Evolutionary conservation across 306 rosid species (phyloP), one percentile per base, ranked within the genome.

Genomic region (Gleditsia sinensis): DNA sequence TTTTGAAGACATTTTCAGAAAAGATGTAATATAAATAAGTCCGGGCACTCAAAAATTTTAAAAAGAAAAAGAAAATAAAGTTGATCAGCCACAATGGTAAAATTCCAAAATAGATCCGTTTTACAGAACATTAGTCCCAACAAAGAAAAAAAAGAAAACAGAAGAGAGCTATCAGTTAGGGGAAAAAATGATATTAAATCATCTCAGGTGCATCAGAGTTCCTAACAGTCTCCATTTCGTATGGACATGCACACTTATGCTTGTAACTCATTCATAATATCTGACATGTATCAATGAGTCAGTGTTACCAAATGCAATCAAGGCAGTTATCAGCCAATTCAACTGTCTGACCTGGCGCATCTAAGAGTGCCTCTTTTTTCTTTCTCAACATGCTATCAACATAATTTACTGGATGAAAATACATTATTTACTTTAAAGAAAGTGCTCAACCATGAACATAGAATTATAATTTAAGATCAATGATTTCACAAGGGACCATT

Each of bases 401-500:
- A 19, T 50, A 19, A 50, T 19, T 50, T 13, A 7, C 56, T 19
- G 25, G 2, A 50, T n/a, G 19, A 21, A 19, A 50, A 50, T 19
- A 1, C 30, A 51, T 51, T 51, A 5, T 20, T 51, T 21, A 51
- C 58, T 20, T 51, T 21, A 19, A 21, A 51, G 19, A 9, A 8
- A 19, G 23, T 58, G 14, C 14, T 32, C 65, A 16, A 4, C 39
- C 65, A 58, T 32, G 33, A 57, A 57, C 1, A 32, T 32, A 30
- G 0, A 57, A 34, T 17, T 34, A n/a, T 60, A 60, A 17, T 61
- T 61, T 62, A 64, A 11, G 75, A 55, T 58, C 54, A 13, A 49
- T 43, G 37, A 75, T 53, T 71, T 45, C 42, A 51, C 43, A 63
- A 48, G 28, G 63, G 55, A 65, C 24, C 67, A 60, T 37, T 11